phyloP scores from a whole-genome alignment of 495 filamentous ascomycete genomes.

The Aspergillus conjunctus region DNA sequence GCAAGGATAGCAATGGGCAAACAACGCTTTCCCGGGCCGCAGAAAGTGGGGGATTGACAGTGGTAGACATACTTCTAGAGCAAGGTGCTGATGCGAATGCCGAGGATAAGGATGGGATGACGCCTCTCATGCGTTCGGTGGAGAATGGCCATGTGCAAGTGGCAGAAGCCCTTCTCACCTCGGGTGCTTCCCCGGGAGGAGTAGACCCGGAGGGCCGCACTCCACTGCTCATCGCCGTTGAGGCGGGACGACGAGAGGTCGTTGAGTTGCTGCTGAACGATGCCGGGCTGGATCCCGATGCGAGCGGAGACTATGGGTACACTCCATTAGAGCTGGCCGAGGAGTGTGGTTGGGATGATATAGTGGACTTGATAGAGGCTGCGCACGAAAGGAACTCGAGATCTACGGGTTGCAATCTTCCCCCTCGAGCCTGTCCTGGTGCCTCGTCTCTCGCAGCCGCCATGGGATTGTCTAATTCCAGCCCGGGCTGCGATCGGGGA shows the following conservation, averaged over 20 bases:
- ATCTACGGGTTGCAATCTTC: background rate
- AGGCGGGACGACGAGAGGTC: background rate
- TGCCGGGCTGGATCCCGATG: conserved; percentile 9
- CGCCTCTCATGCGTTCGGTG: conserved; percentile 18
- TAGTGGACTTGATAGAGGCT: conserved; percentile 4
- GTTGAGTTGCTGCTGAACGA: conserved; percentile 8
- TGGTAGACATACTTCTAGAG: conserved; percentile 27
- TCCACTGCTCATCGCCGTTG: conserved; percentile 9
- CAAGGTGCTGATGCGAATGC: conserved; percentile 31
- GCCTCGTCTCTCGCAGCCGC: background rate
- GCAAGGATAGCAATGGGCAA: conserved; percentile 7
- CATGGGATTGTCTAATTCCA: conserved; percentile 2
- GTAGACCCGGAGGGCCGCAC: conserved; percentile 2
- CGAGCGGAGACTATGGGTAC: conserved; percentile 4
- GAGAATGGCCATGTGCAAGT: conserved; percentile 26
- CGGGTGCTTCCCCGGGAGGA: background rate
- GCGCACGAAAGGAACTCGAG: background rate
- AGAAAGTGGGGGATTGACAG: conserved; percentile 8
- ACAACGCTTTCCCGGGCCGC: conserved; percentile 2
- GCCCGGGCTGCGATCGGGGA: background rate
- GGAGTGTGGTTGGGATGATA: conserved; percentile 15
- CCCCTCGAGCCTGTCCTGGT: background rate
- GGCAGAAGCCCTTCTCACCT: conserved; percentile 5
- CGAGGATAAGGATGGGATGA: conserved; percentile 17
- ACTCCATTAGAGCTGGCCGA: conserved; percentile 9